Conservation (phyloP, 345 rosid species). For the Pistacia vera region DNA sequence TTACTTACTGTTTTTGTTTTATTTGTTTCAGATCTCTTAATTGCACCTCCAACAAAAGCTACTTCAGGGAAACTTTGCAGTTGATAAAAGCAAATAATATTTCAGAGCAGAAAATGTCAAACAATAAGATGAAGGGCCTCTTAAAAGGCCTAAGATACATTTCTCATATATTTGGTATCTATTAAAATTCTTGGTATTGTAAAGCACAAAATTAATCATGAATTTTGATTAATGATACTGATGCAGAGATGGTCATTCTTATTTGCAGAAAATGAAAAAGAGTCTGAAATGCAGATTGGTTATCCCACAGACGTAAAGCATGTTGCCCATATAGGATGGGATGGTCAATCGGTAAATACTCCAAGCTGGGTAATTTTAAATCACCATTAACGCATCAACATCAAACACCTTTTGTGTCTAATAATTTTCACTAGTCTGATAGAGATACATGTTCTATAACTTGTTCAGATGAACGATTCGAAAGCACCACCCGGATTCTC, state of each 20-base stretch:
- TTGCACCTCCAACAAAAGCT: background rate
- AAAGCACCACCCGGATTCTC: slow-evolving; percentile 30
- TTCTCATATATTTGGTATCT: slow-evolving; percentile 73
- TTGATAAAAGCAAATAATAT: background rate
- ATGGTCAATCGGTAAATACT: slow-evolving; percentile 53
- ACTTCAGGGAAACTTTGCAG: too few relatives aligned
- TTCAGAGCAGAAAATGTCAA: slow-evolving; percentile 35
- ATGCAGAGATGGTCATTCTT: background rate
- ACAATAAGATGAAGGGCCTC: slow-evolving; percentile 79
- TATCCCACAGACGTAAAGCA: slow-evolving; percentile 92
- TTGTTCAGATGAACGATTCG: slow-evolving; percentile 67
- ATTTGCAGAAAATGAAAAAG: slow-evolving; percentile 68
- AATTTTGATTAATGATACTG: background rate
- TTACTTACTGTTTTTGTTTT: background rate
- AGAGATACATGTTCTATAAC: background rate
- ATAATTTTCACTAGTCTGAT: background rate
- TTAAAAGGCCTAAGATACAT: slow-evolving; percentile 76
- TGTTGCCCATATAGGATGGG: slow-evolving; percentile 94
- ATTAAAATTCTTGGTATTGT: background rate
- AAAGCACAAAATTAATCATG: background rate
- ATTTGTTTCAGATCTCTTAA: slow-evolving; percentile 2
- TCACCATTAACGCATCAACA: background rate
- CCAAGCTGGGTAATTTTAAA: slow-evolving; percentile 63
- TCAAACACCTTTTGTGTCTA: background rate
- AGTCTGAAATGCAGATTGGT: slow-evolving; percentile 83